Conservation (phyloP, 306 rosid genomes). For the Boehmeria nivea region DNA sequence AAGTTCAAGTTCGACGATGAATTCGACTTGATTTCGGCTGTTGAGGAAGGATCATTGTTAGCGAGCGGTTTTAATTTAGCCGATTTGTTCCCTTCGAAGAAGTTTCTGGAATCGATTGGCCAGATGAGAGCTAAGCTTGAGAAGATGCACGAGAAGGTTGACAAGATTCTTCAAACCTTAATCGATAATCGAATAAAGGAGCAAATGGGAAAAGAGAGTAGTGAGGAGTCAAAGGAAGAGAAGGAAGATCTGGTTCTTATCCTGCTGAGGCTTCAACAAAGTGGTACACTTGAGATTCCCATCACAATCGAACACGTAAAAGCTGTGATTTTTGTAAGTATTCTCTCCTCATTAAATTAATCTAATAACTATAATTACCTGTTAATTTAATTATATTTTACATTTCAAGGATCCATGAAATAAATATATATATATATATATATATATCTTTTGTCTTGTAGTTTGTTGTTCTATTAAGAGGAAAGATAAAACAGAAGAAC, state of each 20-base stretch:
- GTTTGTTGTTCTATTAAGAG: too few species aligned
- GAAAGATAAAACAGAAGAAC: too few species aligned
- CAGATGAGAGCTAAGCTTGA: slow-evolving; percentile 20
- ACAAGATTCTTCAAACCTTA: slow-evolving; percentile 18
- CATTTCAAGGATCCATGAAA: too few species aligned
- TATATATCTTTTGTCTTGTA: too few species aligned
- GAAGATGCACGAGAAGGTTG: slow-evolving; percentile 9
- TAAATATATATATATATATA: too few species aligned
- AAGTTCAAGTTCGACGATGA: slow-evolving; percentile 14
- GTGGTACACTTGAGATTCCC: neutral
- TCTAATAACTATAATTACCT: too few species aligned
- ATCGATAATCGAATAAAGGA: slow-evolving; percentile 10
- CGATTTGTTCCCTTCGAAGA: slow-evolving; percentile 27
- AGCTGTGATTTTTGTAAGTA: slow-evolving; percentile 3
- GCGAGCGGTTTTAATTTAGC: slow-evolving; percentile 23
- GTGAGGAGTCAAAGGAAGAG: neutral
- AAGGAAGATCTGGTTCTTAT: slow-evolving; percentile 7
- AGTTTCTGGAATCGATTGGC: slow-evolving; percentile 15
- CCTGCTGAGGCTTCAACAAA: neutral
- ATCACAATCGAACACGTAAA: slow-evolving; percentile 1
- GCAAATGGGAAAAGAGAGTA: neutral
- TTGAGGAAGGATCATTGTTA: neutral
- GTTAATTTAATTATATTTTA: too few species aligned
- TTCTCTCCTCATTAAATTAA: too few species aligned
- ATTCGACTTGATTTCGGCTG: neutral